Evolutionary conservation across 345 rosid genomes (phyloP).

Genomic region (Moricandia moricandioides): DNA sequence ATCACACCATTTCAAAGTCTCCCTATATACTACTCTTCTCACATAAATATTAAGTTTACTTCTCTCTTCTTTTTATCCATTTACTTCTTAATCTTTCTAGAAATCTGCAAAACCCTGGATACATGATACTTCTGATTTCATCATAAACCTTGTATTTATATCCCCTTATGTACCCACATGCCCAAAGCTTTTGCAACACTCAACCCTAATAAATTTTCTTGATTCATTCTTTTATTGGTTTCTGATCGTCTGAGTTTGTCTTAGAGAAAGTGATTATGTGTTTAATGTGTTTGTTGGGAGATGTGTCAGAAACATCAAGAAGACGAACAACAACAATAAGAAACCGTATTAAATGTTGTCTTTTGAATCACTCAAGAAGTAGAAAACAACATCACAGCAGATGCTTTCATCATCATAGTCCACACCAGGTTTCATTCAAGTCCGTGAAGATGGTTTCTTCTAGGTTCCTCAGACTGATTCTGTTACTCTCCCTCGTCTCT

Average conservation of each 20-base stretch:
- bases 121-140: conserved; percentile 30
- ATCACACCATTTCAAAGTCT: conserved; percentile 24
- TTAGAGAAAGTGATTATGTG: conserved; percentile 42
- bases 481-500: conserved; percentile 48
- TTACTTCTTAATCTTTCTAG: background rate
- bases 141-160: conserved; percentile 56
- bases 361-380: conserved; percentile 54
- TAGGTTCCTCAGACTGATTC: conserved; percentile 48
- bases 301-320: conserved; percentile 41
- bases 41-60: conserved; percentile 7
- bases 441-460: conserved; percentile 39
- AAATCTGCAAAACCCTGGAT: conserved; percentile 7
- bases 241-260: conserved; percentile 29
- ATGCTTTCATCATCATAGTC: conserved; percentile 30
- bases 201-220: conserved; percentile 40
- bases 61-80: background rate
- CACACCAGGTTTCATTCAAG: conserved; percentile 42
- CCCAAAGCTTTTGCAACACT: conserved; percentile 51
- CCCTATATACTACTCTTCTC: conserved; percentile 14
- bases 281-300: conserved; percentile 42
- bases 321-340: conserved; percentile 35
- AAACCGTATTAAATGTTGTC: conserved; percentile 47
- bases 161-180: conserved; percentile 58
- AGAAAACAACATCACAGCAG: conserved; percentile 36
- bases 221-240: conserved; percentile 30